Evolutionary conservation across 192 early-diverging fungal species (phyloP).

Genomic region (Tieghemiomyces parasiticus): DNA sequence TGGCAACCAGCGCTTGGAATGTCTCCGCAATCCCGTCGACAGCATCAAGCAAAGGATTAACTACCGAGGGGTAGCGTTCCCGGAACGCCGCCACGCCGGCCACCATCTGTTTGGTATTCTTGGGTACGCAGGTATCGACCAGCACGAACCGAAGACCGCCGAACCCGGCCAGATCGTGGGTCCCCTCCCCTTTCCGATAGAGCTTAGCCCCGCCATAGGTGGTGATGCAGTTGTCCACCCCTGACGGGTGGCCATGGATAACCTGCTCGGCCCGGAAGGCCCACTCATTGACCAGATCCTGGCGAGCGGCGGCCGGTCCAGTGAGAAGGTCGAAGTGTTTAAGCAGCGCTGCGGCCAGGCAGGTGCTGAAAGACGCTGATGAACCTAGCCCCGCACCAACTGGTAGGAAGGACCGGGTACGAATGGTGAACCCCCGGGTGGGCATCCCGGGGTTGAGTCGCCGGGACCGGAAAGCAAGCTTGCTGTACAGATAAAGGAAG

Average conservation of each 20-base stretch:
- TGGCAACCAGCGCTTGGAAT: conserved; percentile 21
- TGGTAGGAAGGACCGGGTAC: conserved; percentile 61
- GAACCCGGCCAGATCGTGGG: conserved; percentile 35
- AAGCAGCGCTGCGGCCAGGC: conserved; percentile 61
- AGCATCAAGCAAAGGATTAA: conserved; percentile 48
- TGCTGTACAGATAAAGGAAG: conserved; percentile 47
- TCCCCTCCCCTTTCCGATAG: conserved; percentile 42
- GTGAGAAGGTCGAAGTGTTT: conserved; percentile 26
- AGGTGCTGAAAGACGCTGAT: conserved; percentile 84
- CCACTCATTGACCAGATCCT: conserved; percentile 68
- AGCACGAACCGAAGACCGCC: conserved; percentile 59
- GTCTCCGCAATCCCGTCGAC: conserved; percentile 41
- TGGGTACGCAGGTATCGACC: conserved; percentile 79
- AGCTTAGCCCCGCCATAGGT: conserved; percentile 74
- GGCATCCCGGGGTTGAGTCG: neutral
- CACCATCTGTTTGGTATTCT: conserved; percentile 77
- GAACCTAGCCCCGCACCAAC: conserved; percentile 91
- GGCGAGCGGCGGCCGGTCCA: conserved; percentile 15
- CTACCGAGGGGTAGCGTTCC: conserved; percentile 35
- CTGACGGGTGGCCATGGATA: conserved; percentile 88
- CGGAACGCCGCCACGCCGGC: conserved; percentile 50
- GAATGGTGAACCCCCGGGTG: conserved; percentile 38
- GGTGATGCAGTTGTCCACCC: conserved; percentile 84
- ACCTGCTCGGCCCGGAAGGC: conserved; percentile 87
- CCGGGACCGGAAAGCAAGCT: conserved; percentile 16